Conservation (phyloP, 2,329 filamentous ascomycete species). For the Pseudogymnoascus sp. region DNA sequence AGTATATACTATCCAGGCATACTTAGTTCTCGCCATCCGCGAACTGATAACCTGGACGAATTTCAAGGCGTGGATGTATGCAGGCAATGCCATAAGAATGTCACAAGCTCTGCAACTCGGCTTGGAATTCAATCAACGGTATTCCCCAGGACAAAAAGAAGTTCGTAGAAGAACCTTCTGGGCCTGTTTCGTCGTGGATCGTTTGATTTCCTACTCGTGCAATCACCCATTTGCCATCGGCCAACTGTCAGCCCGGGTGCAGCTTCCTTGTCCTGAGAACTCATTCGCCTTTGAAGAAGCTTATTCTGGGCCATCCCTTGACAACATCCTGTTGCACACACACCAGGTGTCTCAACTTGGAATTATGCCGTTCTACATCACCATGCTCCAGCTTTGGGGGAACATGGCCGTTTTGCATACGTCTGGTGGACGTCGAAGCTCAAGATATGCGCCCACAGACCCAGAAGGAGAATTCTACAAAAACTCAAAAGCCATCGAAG, state of each 20-base stretch:
- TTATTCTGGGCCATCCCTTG: conserved; percentile 1
- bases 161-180: conserved; percentile 13
- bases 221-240: conserved; percentile 9
- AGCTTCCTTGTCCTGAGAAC: conserved; percentile 11
- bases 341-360: conserved; percentile 7
- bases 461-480: neutral
- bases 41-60: conserved; percentile 11
- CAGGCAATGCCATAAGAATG: conserved; percentile 13
- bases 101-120: conserved; percentile 12
- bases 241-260: conserved; percentile 1
- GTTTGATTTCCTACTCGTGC: conserved; percentile 12
- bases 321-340: neutral
- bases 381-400: conserved; percentile 8
- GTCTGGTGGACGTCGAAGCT: neutral
- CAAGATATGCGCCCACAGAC: neutral
- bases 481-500: neutral
- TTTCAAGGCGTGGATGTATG: conserved; percentile 14
- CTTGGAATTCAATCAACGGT: conserved; percentile 10
- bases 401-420: conserved; percentile 7
- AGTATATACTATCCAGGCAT: conserved; percentile 10
- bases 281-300: conserved; percentile 11
- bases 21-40: conserved; percentile 12
- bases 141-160: conserved; percentile 11
- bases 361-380: conserved; percentile 8
- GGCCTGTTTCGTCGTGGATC: conserved; percentile 12